These are phyloP conservation scores for Cucurbita argyrosperma DNA, from an alignment of 306 rosid species.

Conservation along the genomic window DNA sequence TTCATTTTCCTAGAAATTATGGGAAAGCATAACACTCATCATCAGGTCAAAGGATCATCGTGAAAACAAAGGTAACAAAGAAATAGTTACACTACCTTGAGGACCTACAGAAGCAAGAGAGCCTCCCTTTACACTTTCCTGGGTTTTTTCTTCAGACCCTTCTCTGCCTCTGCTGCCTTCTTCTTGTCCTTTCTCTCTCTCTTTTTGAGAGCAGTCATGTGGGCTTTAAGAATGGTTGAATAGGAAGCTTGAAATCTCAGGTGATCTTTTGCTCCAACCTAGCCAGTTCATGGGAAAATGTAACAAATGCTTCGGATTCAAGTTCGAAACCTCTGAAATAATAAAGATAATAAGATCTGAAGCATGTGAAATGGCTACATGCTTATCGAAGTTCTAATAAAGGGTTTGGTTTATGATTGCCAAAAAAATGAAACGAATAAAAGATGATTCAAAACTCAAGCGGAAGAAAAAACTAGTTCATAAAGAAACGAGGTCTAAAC, in stretches of 20 bases:
- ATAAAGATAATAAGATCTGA: not conserved
- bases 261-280: conserved; percentile 97
- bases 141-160: conserved; percentile 37
- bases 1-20: not conserved
- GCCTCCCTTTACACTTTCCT: conserved; percentile 14
- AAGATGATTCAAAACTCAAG: not conserved
- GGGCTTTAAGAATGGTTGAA: conserved; percentile 88
- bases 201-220: conserved; percentile 91
- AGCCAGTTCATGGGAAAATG: conserved; percentile 11
- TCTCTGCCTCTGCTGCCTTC: conserved; percentile 52
- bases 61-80: not conserved
- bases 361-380: not conserved
- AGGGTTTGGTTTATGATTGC: not conserved
- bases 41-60: not conserved
- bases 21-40: not conserved
- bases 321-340: not conserved
- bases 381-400: not conserved
- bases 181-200: conserved; percentile 96
- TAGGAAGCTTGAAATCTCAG: conserved; percentile 94
- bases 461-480: not conserved
- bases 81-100: not conserved
- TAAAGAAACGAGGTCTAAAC: not conserved
- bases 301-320: not conserved
- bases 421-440: not conserved
- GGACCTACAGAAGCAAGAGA: not conserved